A percentile compares a stretch with the other conserved stretches of the same genome.
phyloP scores from a whole-genome alignment of 176 grass and related monocot species.

The Carex kokanica region DNA sequence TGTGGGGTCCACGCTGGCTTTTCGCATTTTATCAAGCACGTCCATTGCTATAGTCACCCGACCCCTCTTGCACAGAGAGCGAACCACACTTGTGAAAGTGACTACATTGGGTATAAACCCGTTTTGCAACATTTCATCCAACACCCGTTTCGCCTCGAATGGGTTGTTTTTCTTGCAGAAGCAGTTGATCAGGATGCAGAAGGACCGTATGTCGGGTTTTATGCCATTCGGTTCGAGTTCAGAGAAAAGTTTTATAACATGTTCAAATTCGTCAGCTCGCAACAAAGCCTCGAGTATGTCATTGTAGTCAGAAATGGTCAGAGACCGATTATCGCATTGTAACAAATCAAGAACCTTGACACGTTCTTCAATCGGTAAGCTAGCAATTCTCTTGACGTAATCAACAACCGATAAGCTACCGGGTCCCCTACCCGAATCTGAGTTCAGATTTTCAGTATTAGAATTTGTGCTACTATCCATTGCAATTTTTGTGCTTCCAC shows the following conservation, averaged over 20 bases:
- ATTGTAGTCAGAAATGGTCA: slow-evolving; percentile 86
- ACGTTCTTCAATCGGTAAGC: slow-evolving; percentile 60
- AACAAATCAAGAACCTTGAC: slow-evolving; percentile 80
- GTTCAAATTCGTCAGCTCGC: slow-evolving; percentile 51
- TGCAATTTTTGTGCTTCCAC: background rate
- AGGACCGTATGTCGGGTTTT: slow-evolving; percentile 45
- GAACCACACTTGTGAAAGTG: slow-evolving; percentile 59
- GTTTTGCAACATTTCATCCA: slow-evolving; percentile 59
- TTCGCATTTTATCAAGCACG: slow-evolving; percentile 67
- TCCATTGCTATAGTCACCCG: slow-evolving; percentile 51
- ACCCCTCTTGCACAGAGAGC: slow-evolving; percentile 72
- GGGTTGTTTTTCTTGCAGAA: slow-evolving; percentile 63
- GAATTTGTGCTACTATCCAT: background rate
- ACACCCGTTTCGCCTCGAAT: slow-evolving; percentile 48
- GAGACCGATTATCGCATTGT: slow-evolving; percentile 42
- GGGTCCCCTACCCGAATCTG: background rate
- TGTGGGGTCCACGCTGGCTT: slow-evolving; percentile 50
- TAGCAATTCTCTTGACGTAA: slow-evolving; percentile 51
- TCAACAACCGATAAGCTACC: slow-evolving; percentile 31
- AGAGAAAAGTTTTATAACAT: slow-evolving; percentile 47
- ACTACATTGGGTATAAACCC: slow-evolving; percentile 43
- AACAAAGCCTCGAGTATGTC: slow-evolving; percentile 66
- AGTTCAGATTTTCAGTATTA: background rate
- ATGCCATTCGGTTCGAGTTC: slow-evolving; percentile 41
- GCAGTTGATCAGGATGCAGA: slow-evolving; percentile 52